phyloP scores from a whole-genome alignment of 768 basidiomycete species.

The Leccinum olivaceopallidum region DNA sequence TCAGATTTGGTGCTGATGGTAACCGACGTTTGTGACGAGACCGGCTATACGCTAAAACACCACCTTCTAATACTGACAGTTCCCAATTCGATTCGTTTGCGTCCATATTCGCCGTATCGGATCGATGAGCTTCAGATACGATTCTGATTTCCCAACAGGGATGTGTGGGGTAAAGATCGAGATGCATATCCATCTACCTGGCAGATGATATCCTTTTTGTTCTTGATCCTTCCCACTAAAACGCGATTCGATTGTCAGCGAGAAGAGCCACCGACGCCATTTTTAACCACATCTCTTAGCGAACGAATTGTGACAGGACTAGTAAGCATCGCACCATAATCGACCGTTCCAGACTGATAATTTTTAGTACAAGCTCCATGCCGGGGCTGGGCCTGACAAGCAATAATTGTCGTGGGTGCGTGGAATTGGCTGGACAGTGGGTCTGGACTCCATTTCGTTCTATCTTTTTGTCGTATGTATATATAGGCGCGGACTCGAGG shows the following conservation, averaged over 20 bases:
- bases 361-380: not conserved
- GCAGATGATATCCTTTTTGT: not conserved
- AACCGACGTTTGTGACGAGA: not conserved
- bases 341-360: conserved; percentile 9
- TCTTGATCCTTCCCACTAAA: not conserved
- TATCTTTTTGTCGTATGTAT: not conserved
- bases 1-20: not conserved
- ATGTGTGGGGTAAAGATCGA: not conserved
- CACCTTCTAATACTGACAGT: not conserved
- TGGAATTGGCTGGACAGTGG: conserved; percentile 1
- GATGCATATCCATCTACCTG: not conserved
- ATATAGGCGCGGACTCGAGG: not conserved
- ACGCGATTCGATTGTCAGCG: not conserved
- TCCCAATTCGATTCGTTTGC: not conserved
- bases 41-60: not conserved
- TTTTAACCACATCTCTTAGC: not conserved
- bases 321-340: not conserved
- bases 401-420: not conserved
- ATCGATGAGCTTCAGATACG: not conserved
- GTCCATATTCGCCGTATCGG: not conserved
- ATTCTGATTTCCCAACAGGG: not conserved
- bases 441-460: not conserved
- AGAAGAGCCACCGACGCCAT: not conserved
- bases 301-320: not conserved
- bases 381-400: not conserved